phyloP scores from a whole-genome alignment of 768 basidiomycete species.

The Gymnopilus dilepis region DNA sequence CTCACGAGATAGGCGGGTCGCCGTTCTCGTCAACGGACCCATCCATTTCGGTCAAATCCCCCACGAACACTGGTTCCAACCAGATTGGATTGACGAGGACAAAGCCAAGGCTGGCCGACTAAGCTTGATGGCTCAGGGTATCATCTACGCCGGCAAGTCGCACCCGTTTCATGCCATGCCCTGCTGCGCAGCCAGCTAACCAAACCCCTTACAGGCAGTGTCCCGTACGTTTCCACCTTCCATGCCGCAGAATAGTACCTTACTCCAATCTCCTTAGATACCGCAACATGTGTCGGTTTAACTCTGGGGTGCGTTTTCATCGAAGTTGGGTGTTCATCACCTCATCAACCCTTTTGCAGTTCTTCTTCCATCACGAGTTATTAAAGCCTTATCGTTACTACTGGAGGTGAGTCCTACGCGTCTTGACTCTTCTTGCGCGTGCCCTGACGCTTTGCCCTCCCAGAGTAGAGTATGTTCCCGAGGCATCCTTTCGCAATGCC shows the following conservation, averaged over 20 bases:
- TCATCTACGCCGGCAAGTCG: conserved; percentile 64
- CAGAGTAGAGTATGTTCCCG: conserved; percentile 71
- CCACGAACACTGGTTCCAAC: conserved; percentile 79
- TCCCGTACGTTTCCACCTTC: conserved; percentile 57
- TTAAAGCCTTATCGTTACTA: conserved; percentile 82
- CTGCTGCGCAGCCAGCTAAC: conserved; percentile 7
- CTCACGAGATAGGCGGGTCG: conserved; percentile 45
- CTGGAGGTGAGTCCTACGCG: conserved; percentile 56
- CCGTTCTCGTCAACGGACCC: conserved; percentile 59
- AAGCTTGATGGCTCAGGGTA: conserved; percentile 64
- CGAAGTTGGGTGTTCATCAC: neutral
- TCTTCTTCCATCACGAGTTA: conserved; percentile 84
- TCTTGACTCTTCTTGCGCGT: neutral
- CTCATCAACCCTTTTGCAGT: conserved; percentile 44
- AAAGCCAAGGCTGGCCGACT: conserved; percentile 62
- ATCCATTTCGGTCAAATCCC: conserved; percentile 77
- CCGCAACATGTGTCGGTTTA: conserved; percentile 95
- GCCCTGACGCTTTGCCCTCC: conserved; percentile 5
- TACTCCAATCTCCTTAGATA: conserved; percentile 50
- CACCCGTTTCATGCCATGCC: conserved; percentile 7
- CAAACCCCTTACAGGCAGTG: conserved; percentile 55
- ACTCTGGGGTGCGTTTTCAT: conserved; percentile 72
- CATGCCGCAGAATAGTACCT: neutral
- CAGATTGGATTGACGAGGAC: conserved; percentile 79
- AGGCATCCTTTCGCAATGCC: neutral